Evolutionary conservation across 352 stramenopile species (phyloP), one percentile per base, ranked within the genome.

Genomic region (Sclerospora graminicola): DNA sequence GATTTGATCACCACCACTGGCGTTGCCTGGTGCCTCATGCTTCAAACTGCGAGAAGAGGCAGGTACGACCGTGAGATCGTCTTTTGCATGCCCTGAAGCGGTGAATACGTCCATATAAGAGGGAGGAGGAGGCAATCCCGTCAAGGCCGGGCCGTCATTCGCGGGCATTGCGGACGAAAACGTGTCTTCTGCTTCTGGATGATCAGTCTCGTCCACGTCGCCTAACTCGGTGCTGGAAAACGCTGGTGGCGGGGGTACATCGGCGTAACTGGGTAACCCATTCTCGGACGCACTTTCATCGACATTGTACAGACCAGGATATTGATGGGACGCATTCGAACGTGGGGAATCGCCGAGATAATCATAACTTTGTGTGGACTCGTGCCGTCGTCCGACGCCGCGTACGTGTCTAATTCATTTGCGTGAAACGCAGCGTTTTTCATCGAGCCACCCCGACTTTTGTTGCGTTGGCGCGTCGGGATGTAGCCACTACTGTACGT

Each of bases 51-150:
- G 45, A 41, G 49, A 24, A 18, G 53, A 60, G 27, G 48, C 29
- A 7, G 54, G 49, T 9, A 46, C 34, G 18, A 54, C 1, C 8
- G 18, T 28, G 10, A 44, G 15, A 16, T 34, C 27, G 31, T 64
- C 63, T n/a, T 63, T 63, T 0, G 48, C 45, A 15, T 60, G 51
- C 13, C 66, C 66, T 20, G 62, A 73, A 27, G 63, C 45, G 11
- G 66, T 78, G 41, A 78, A 78, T 5, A 79, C 51, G 33, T 79
- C 64, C 41, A 64, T 50, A 53, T 84, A 84, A 6, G 64, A 47
- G 4, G 72, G 69, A 19, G 70, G 70, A 28, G 72, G 64, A 4
- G 61, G 55, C 14, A 79, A 27, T 18, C 40, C 48, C 19, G 55
- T 55, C 10, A 61, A 51, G 18, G 45, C 57, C 28, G 51, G 51